Evolutionary conservation across 225 moss, liverwort and hornwort genomes (phyloP).

Genomic region (Neckera pumila): DNA sequence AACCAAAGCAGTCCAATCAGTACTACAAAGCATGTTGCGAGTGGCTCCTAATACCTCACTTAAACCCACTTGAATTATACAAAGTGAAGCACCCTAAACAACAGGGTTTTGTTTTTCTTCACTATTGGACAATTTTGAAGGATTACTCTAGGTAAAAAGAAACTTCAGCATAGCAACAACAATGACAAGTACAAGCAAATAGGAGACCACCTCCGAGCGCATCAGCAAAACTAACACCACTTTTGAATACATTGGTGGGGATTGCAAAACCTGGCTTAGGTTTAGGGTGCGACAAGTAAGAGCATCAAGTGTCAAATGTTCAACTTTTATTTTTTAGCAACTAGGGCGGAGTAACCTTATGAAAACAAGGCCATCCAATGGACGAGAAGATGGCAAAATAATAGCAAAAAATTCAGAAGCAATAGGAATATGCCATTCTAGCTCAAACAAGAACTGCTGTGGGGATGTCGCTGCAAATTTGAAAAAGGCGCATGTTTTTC

Average conservation of each 20-base stretch:
- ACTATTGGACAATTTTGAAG: not conserved
- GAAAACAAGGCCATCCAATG: accelerated
- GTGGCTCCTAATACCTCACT: no score
- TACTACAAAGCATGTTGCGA: no score
- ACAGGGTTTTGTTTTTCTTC: not conserved
- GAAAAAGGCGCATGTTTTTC: not conserved
- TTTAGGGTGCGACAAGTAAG: not conserved
- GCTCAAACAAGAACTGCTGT: not conserved
- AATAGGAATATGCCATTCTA: accelerated
- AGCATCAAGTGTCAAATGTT: not conserved
- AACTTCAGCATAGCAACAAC: not conserved
- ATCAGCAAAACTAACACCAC: no score
- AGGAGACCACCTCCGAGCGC: not conserved
- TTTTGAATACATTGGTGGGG: accelerated
- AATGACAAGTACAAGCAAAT: accelerated
- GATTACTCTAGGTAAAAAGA: not conserved
- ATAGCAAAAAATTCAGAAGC: not conserved
- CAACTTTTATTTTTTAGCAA: not conserved
- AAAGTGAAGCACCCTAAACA: not conserved
- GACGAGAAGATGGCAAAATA: not conserved
- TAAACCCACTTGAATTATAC: no score
- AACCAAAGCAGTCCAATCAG: no score
- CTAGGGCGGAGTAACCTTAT: accelerated
- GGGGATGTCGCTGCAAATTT: not conserved
- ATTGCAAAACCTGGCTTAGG: accelerated